These are phyloP conservation scores for Acanthamoeba polyphaga DNA, from an alignment of 208 protist genomes.

Conservation along the genomic window DNA sequence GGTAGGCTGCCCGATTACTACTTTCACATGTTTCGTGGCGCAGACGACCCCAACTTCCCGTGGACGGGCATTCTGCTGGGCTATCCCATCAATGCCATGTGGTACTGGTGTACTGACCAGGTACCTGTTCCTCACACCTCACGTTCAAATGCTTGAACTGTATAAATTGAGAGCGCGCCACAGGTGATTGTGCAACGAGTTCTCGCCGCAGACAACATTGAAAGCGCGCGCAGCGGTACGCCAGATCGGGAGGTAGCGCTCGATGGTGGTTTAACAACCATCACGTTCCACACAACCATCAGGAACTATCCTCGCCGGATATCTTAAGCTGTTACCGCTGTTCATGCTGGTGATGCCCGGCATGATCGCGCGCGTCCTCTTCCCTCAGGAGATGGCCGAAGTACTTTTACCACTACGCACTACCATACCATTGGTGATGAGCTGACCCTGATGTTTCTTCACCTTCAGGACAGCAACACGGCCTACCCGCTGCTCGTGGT, in stretches of 20 bases:
- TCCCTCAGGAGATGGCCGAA: constrained; percentile 72
- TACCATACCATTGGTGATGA: background rate
- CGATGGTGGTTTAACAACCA: background rate
- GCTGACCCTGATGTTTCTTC: background rate
- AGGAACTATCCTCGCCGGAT: constrained; percentile 71
- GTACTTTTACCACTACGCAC: background rate
- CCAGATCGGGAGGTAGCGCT: background rate
- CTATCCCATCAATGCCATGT: constrained; percentile 74
- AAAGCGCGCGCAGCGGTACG: constrained; percentile 65
- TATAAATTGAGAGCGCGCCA: too few relatives aligned
- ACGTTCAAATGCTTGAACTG: too few relatives aligned
- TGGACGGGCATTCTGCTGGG: constrained; percentile 77
- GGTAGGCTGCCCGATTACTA: constrained; percentile 71
- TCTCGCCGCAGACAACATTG: constrained; percentile 74
- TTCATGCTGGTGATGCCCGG: constrained; percentile 84
- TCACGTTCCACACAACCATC: too few relatives aligned
- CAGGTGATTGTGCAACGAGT: constrained; percentile 82
- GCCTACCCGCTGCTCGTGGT: constrained; percentile 81
- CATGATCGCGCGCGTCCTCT: constrained; percentile 80
- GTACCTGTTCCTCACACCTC: background rate
- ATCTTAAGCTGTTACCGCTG: constrained; percentile 78
- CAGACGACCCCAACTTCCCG: constrained; percentile 78
- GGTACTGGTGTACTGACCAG: constrained; percentile 86
- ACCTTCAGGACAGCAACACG: constrained; percentile 77
- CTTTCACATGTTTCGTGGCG: constrained; percentile 74